Evolutionary conservation across 2,329 filamentous ascomycete species (phyloP).

Genomic region (Ascochyta pisi): DNA sequence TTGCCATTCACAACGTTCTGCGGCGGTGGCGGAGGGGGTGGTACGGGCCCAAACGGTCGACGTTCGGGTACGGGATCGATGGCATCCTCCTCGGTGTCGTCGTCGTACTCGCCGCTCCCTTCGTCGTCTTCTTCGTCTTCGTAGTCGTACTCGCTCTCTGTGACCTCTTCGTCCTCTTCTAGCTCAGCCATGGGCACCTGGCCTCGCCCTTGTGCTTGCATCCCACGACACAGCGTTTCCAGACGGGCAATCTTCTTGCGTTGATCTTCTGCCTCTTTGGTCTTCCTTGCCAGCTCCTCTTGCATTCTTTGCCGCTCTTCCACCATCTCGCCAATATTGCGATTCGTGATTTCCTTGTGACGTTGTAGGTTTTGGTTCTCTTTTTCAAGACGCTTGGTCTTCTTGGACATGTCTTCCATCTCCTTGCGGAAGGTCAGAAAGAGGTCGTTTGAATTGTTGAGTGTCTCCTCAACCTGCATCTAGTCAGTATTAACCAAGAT

Average conservation of each 20-base stretch:
- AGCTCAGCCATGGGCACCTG: slow-evolving; percentile 62
- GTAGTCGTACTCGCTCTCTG: slow-evolving; percentile 52
- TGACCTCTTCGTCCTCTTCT: slow-evolving; percentile 64
- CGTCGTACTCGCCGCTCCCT: slow-evolving; percentile 60
- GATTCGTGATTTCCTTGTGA: slow-evolving; percentile 91
- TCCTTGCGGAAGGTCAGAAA: slow-evolving; percentile 97
- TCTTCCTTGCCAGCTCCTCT: slow-evolving; percentile 73
- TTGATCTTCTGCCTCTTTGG: slow-evolving; percentile 78
- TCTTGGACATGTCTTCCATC: slow-evolving; percentile 99
- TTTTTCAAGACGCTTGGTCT: slow-evolving; percentile 95
- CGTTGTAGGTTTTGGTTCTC: slow-evolving; percentile 91
- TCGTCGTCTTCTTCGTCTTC: slow-evolving; percentile 52
- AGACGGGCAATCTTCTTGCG: slow-evolving; percentile 89
- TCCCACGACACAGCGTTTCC: slow-evolving; percentile 91
- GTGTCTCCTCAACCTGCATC: slow-evolving; percentile 91
- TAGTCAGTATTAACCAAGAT: slow-evolving; percentile 57
- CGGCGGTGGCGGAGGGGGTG: slow-evolving; percentile 47
- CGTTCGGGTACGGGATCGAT: slow-evolving; percentile 40
- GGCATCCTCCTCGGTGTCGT: slow-evolving; percentile 64
- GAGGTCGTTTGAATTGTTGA: slow-evolving; percentile 97
- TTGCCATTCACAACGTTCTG: slow-evolving; percentile 41
- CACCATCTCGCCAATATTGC: slow-evolving; percentile 96
- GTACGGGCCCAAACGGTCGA: slow-evolving; percentile 47
- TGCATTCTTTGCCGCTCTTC: slow-evolving; percentile 83
- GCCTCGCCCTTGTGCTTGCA: slow-evolving; percentile 92